A percentile compares a stretch with the other conserved stretches of the same genome.
phyloP scores from a whole-genome alignment of 1,284 basidiomycete species.

The Schizophyllum amplum region DNA sequence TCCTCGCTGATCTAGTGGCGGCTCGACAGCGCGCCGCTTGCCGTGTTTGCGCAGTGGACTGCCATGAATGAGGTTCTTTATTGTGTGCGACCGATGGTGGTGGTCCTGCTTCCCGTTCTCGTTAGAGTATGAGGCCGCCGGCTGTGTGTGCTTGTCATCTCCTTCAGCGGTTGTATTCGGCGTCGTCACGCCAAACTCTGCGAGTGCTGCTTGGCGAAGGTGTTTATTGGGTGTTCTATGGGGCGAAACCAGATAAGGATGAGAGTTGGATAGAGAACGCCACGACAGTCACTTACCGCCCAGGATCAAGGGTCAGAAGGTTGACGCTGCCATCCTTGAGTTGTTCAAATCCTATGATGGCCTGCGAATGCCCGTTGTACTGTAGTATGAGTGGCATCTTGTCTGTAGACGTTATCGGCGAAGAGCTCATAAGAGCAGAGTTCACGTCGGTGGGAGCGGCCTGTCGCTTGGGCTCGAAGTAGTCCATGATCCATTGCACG shows the following conservation, averaged over 20 bases:
- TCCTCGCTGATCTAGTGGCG: background rate
- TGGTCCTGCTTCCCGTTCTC: background rate
- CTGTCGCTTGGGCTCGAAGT: constrained; percentile 40
- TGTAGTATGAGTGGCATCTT: constrained; percentile 78
- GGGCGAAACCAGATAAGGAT: constrained; percentile 9
- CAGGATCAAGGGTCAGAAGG: constrained; percentile 73
- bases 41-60: background rate
- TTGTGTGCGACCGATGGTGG: background rate
- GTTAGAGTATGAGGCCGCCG: too few species aligned
- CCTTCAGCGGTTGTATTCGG: background rate
- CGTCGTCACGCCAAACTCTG: constrained; percentile 3
- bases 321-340: constrained; percentile 43
- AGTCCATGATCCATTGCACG: constrained; percentile 57
- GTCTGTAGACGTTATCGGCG: constrained; percentile 46
- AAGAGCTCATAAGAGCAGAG: constrained; percentile 36
- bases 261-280: background rate
- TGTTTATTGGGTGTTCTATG: constrained; percentile 15
- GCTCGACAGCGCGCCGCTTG: background rate
- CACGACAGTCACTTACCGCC: constrained; percentile 37
- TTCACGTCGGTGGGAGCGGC: constrained; percentile 29
- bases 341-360: constrained; percentile 76
- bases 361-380: constrained; percentile 77
- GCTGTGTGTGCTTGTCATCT: too few species aligned
- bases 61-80: background rate
- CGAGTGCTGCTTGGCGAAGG: constrained; percentile 28